Percentiles rank a stretch among this genome's conserved stretches.
Evolutionary conservation across 768 basidiomycete genomes (phyloP).

Genomic region (Lactifluus hygrophoroides): DNA sequence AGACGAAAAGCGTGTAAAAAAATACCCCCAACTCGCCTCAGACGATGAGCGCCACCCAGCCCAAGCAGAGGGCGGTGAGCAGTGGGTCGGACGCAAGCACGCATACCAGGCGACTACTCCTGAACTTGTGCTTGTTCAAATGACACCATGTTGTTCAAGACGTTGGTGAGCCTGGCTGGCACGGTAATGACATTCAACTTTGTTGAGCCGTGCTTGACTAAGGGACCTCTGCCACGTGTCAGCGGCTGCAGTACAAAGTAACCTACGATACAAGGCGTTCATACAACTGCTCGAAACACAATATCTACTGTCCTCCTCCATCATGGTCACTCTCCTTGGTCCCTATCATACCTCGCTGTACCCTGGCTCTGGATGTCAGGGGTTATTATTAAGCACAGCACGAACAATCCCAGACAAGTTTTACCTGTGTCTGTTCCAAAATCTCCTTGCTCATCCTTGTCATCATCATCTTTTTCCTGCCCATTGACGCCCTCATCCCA

Average conservation of each 20-base stretch:
- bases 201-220: too few species aligned
- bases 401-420: neutral
- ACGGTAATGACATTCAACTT: too few species aligned
- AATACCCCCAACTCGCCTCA: constrained; percentile 69
- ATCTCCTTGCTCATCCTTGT: constrained; percentile 54
- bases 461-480: constrained; percentile 46
- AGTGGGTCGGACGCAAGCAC: constrained; percentile 5
- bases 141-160: too few species aligned
- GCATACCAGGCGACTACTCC: neutral
- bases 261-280: too few species aligned
- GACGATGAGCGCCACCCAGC: constrained; percentile 55
- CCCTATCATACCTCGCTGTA: neutral
- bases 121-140: neutral
- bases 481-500: constrained; percentile 35
- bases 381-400: neutral
- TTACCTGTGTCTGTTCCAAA: constrained; percentile 67
- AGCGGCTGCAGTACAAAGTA: too few species aligned
- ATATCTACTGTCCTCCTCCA: too few species aligned
- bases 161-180: too few species aligned
- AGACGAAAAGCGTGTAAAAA: constrained; percentile 35
- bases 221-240: too few species aligned
- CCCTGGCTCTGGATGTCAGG: neutral
- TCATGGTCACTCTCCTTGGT: too few species aligned
- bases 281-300: too few species aligned
- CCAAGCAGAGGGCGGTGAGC: constrained; percentile 31